A percentile compares a stretch with the other conserved stretches of the same genome.
Evolutionary conservation across 225 moss, liverwort and hornwort genomes (phyloP).

Genomic region (Pleurozium schreberi): DNA sequence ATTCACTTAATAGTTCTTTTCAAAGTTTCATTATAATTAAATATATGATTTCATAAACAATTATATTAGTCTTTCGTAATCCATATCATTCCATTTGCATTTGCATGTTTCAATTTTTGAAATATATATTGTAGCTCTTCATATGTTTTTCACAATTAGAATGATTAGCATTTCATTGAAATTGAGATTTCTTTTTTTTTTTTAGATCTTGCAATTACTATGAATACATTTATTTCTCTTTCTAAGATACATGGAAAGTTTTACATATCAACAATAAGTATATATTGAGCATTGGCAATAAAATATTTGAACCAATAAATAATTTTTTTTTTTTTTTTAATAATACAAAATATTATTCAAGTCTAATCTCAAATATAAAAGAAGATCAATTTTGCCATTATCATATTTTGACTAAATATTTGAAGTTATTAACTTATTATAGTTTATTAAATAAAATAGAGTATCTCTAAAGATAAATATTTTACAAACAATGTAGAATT

Average conservation of each 20-base stretch:
- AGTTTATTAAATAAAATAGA: not conserved
- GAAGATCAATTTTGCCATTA: accelerated
- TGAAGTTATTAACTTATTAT: no score
- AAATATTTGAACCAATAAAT: no score
- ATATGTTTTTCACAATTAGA: not conserved
- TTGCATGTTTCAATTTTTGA: no score
- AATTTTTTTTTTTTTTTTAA: no score
- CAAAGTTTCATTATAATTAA: accelerated
- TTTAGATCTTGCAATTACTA: accelerated
- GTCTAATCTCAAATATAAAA: not conserved
- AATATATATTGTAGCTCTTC: not conserved
- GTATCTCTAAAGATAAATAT: no score
- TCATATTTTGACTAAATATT: no score
- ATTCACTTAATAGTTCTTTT: not conserved
- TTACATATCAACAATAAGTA: no score
- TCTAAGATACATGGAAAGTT: accelerated
- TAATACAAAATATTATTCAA: no score
- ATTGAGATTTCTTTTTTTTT: not conserved
- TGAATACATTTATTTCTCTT: not conserved
- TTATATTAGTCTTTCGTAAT: not conserved
- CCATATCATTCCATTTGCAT: not conserved
- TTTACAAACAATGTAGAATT: no score
- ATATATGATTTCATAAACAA: not conserved
- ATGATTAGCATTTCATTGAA: not conserved
- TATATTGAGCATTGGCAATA: not conserved